Evolutionary conservation across 2,329 filamentous ascomycete genomes (phyloP).

Genomic region (Talaromyces sp.): DNA sequence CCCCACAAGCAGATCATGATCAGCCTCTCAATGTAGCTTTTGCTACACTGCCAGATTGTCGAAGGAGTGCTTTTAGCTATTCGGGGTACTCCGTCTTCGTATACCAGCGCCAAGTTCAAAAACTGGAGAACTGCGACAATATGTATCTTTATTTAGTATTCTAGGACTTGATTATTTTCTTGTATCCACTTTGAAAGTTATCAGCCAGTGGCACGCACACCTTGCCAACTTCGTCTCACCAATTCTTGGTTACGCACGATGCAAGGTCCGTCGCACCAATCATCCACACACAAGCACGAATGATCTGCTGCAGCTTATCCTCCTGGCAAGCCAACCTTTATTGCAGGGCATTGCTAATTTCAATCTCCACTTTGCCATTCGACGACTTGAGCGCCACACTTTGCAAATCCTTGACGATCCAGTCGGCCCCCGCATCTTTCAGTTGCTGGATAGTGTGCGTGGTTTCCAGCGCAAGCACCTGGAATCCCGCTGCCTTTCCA

Average conservation of each 20-base stretch:
- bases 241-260: constrained; percentile 3
- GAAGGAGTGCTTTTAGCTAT: not conserved
- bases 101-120: not conserved
- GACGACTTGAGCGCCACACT: constrained; percentile 61
- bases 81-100: not conserved
- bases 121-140: not conserved
- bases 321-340: constrained; percentile 8
- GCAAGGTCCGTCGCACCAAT: constrained; percentile 1
- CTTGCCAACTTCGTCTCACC: not conserved
- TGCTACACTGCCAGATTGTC: not conserved
- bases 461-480: constrained; percentile 77
- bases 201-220: not conserved
- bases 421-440: constrained; percentile 72
- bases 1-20: not conserved
- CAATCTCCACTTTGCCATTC: constrained; percentile 56
- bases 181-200: not conserved
- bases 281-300: not conserved
- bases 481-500: constrained; percentile 80
- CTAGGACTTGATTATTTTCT: not conserved
- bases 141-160: not conserved
- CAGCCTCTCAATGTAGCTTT: not conserved
- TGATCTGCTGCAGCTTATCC: not conserved
- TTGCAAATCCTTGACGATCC: constrained; percentile 73
- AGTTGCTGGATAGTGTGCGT: constrained; percentile 74
- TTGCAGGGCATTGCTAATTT: constrained; percentile 58